Evolutionary conservation across 192 early-diverging fungal species (phyloP), one percentile per base, ranked within the genome.

Genomic region (Podila verticillata): DNA sequence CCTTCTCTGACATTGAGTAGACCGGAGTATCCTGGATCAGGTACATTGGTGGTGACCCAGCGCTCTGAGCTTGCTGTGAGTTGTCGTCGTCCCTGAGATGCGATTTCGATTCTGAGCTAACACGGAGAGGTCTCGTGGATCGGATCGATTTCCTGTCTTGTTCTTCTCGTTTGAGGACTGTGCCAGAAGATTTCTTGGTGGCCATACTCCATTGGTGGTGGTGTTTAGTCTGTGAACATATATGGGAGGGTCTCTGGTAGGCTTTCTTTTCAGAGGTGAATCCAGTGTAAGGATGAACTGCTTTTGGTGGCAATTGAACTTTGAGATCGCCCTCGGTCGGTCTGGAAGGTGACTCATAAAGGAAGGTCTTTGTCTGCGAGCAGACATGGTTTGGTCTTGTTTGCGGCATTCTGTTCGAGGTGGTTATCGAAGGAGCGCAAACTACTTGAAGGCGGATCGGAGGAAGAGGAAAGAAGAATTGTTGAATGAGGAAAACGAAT

Each of bases 361-460:
- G 51, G 10, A 10, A 54, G n/a, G 51, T 3, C 51, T 54, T 54
- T 24, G 51, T 54, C 51, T 54, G 51, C 22, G 51, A 54, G 8
- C 51, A 54, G 51, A 54, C 24, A 54, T 54, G 51, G 51, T n/a
- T 54, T 54, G 51, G 51, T 54, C 51, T 54, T 24, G 51, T 24
- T 24, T n/a, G 51, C 22, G 24, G 7, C 51, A 54, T 54, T 54
- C 22, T 4, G 51, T n/a, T 54, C 9, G 51, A 54, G 51, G 24
- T 7, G 20, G 51, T 9, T 5, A 17, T 20, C n/a, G 49, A 54
- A 2, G n/a, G n/a, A 54, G 5, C 7, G 49, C 4, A 44, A 44
- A 44, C 17, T 44, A 44, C 39, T 44, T 44, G 39, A 44, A 1
- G 36, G 39, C 3, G 13, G 39, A 44, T 0, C 39, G 12, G n/a